Conservation (phyloP, 257 asterid genomes). For the Nicotiana undulata region DNA sequence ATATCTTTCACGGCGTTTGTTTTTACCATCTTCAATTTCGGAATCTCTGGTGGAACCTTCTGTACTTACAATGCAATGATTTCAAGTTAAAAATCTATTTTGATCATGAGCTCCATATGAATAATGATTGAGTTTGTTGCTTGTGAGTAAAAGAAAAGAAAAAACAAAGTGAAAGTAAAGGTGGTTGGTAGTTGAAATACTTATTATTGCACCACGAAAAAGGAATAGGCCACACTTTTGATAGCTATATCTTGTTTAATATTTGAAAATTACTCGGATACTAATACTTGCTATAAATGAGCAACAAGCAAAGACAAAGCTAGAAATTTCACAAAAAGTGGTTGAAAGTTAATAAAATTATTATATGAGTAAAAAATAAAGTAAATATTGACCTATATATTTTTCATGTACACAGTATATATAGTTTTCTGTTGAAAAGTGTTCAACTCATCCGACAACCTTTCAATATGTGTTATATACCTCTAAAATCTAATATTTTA, state of each 20-base stretch:
- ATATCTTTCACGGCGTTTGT: constrained; percentile 7
- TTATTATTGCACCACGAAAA: not conserved
- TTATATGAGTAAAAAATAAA: too few relatives aligned
- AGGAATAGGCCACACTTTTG: not conserved
- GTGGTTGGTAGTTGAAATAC: constrained; percentile 50
- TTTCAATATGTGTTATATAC: too few relatives aligned
- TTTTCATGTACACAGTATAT: too few relatives aligned
- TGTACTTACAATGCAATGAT: constrained; percentile 15
- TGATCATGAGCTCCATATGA: not conserved
- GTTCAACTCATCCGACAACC: too few relatives aligned
- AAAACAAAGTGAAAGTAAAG: constrained; percentile 6
- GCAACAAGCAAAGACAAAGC: not conserved
- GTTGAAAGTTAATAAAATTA: too few relatives aligned
- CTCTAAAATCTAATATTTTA: too few relatives aligned
- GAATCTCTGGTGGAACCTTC: constrained; percentile 61
- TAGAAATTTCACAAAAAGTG: too few relatives aligned
- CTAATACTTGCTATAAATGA: not conserved
- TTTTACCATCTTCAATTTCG: constrained; percentile 41
- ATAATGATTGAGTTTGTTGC: not conserved
- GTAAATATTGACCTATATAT: too few relatives aligned
- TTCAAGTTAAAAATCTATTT: not conserved
- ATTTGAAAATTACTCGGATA: too few relatives aligned
- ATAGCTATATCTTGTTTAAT: too few relatives aligned
- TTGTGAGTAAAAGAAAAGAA: constrained; percentile 3
- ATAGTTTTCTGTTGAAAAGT: too few relatives aligned